Conservation (phyloP, 805 yeast genomes). For the Saccharomycopsis oosterbeekiorum region DNA sequence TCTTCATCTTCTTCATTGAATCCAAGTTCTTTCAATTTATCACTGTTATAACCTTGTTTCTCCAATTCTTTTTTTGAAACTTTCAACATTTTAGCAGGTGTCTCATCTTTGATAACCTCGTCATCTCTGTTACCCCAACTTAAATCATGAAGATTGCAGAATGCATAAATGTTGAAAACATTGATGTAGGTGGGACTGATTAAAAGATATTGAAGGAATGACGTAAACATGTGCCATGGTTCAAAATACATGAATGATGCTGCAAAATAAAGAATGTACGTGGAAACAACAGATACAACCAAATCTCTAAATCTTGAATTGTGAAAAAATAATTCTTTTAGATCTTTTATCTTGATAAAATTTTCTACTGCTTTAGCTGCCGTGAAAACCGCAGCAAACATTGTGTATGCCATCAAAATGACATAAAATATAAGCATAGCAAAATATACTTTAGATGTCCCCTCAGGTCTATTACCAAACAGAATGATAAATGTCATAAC, state of each 20-base stretch:
- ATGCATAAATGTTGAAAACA: constrained; percentile 86
- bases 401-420: constrained; percentile 76
- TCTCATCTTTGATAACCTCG: constrained; percentile 24
- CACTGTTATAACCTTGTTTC: constrained; percentile 58
- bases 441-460: constrained; percentile 71
- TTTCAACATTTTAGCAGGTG: constrained; percentile 6
- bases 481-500: constrained; percentile 82
- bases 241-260: constrained; percentile 78
- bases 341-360: constrained; percentile 29
- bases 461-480: constrained; percentile 90
- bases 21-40: constrained; percentile 31
- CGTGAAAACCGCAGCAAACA: constrained; percentile 78
- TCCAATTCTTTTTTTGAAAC: constrained; percentile 56
- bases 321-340: constrained; percentile 39
- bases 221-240: constrained; percentile 88
- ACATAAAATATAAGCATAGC: constrained; percentile 76
- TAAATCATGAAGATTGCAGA: constrained; percentile 91
- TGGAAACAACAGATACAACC: constrained; percentile 75
- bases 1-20: constrained; percentile 25
- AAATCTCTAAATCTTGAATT: constrained; percentile 75
- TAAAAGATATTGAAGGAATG: constrained; percentile 73
- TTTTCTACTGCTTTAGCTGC: constrained; percentile 60
- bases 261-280: constrained; percentile 69
- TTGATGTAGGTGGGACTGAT: constrained; percentile 86
- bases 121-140: constrained; percentile 98